phyloP scores from a whole-genome alignment of 345 rosid species.

The Cardamine resedifolia region DNA sequence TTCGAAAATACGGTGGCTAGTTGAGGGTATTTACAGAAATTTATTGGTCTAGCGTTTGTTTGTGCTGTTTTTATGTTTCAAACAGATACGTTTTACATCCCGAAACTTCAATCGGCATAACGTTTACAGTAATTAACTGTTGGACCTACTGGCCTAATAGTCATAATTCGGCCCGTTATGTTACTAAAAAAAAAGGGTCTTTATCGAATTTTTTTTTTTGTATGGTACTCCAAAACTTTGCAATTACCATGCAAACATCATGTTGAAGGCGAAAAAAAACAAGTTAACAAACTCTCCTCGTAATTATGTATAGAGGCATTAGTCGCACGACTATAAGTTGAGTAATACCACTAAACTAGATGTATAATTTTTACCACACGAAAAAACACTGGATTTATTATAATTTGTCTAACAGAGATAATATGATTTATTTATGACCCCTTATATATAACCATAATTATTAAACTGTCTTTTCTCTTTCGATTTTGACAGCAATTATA shows the following conservation, averaged over 20 bases:
- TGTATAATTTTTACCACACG: too few species aligned
- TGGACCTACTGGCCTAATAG: neutral
- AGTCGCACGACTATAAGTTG: too few species aligned
- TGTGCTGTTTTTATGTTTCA: neutral
- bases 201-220: too few species aligned
- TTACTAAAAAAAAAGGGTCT: neutral
- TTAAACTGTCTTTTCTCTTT: neutral
- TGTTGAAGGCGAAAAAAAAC: too few species aligned
- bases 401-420: neutral
- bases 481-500: neutral
- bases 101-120: neutral
- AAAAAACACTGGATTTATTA: too few species aligned
- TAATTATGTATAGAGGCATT: too few species aligned
- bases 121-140: neutral
- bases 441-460: neutral
- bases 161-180: neutral
- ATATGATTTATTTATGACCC: neutral
- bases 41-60: neutral
- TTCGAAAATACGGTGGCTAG: neutral
- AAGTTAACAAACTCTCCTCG: too few species aligned
- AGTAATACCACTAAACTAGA: neutral
- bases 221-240: neutral
- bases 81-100: neutral
- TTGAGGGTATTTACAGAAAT: constrained; percentile 8
- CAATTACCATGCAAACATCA: neutral